Conservation (phyloP, 768 basidiomycete species). For the Rhodotorula toruloides region DNA sequence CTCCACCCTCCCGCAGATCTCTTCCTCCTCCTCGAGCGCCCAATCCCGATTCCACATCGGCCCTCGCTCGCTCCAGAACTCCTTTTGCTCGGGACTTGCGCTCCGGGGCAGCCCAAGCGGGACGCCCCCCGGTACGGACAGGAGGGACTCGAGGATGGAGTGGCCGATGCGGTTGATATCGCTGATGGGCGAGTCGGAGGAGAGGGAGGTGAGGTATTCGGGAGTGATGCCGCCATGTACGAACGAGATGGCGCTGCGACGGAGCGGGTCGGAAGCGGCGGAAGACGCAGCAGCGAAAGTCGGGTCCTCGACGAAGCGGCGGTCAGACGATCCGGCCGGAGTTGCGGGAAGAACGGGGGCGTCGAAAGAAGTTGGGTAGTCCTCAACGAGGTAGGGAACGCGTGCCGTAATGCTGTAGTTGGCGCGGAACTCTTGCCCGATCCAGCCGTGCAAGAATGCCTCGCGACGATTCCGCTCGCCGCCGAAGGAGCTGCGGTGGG, state of each 20-base stretch:
- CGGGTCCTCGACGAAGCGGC: conserved; percentile 43
- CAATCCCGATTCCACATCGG: conserved; percentile 81
- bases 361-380: too few relatives aligned
- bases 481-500: conserved; percentile 24
- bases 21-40: conserved; percentile 65
- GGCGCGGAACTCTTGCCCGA: conserved; percentile 59
- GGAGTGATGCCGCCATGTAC: conserved; percentile 88
- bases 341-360: conserved; percentile 55
- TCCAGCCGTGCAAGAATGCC: conserved; percentile 37
- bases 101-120: conserved; percentile 55
- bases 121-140: conserved; percentile 49
- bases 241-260: conserved; percentile 79
- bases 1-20: conserved; percentile 65
- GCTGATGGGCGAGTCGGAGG: conserved; percentile 52
- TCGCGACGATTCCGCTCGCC: conserved; percentile 30
- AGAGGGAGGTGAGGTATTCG: conserved; percentile 55
- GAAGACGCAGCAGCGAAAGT: conserved; percentile 41
- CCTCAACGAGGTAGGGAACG: conserved; percentile 53
- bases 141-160: conserved; percentile 65
- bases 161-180: conserved; percentile 70
- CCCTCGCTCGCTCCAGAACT: conserved; percentile 69
- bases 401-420: conserved; percentile 73
- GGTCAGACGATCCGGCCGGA: conserved; percentile 37
- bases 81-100: conserved; percentile 62
- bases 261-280: conserved; percentile 53